Base-by-base conservation (phyloP, 2,329 filamentous ascomycete genomes). In the Colletotrichum incanum region DNA sequence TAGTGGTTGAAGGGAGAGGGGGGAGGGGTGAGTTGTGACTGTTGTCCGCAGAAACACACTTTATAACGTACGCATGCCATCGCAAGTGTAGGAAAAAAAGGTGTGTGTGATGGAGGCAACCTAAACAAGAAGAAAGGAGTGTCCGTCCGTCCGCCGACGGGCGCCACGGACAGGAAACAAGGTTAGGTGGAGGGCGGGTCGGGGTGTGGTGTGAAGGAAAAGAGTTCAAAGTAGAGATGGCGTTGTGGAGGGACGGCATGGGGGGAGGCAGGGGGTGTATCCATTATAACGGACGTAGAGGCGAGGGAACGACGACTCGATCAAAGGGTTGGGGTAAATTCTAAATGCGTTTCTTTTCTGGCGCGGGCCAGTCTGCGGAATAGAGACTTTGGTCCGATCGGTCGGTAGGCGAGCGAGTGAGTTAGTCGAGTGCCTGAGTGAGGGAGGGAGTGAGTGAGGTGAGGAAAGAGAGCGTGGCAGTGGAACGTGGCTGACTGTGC, bases 141-240 rank as follows among this genome's bases (percentile, higher is more conserved):
- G 60, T 54, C 60, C 65, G 69, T 65, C 69, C 50, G 61, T 65
- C 69, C 60, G 60, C 45, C 73, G 62, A 64, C 47, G 54, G 49
- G 49, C 65, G 69, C 69, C 60, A 60, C 65, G 60, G 26, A 50
- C 39, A 2, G 31, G 60, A 59, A 68, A 72, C 55, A 56, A 61
- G 69, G 65, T 72, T 68, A 63, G 52, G 59, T 64, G 59, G 65
- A 56, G 69, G 56, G 37, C 12, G 39, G 14, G 28, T 37, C n/a
- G 41, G 47, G 14, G 50, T 49, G 34, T 52, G 45, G 23, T 59
- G 28, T 18, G 50, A 18, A 20, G 45, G 45, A 65, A n/a, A 26
- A 52, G n/a, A 60, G 43, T 56, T 56, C n/a, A 16, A 34, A 9
- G 55, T 41, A 58, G 55, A 58, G 55, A 58, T 58, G 55, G 55